phyloP scores from a whole-genome alignment of 1,284 basidiomycete species.

The Volvariella surrecta region DNA sequence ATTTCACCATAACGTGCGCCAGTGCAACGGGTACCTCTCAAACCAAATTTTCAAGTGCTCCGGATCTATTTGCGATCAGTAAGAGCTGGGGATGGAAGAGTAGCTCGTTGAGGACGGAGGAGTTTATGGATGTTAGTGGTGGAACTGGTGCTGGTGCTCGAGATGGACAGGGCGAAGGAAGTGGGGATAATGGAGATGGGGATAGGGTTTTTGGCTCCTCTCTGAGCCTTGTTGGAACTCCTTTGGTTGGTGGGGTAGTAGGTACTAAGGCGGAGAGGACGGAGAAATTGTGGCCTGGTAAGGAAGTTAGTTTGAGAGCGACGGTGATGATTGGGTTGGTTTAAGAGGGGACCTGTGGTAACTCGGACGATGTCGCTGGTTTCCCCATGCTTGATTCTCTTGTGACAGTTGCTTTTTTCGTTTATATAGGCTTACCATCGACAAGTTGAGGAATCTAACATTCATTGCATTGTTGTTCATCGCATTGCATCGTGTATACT shows the following conservation, averaged over 20 bases:
- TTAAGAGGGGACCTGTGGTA: slow-evolving; percentile 22
- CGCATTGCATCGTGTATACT: not conserved
- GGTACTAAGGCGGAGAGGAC: too few species aligned
- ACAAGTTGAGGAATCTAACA: too few species aligned
- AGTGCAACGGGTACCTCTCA: slow-evolving; percentile 76
- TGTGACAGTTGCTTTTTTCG: not conserved
- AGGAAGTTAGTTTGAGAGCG: slow-evolving; percentile 59
- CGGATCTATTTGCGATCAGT: slow-evolving; percentile 76
- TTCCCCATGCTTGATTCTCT: not conserved
- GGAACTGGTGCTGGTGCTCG: slow-evolving; percentile 21
- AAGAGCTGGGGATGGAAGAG: slow-evolving; percentile 83
- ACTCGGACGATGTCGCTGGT: not conserved
- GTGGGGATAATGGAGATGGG: not conserved
- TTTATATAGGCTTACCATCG: not conserved
- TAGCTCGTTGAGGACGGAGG: slow-evolving; percentile 52
- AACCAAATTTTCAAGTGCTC: slow-evolving; percentile 79
- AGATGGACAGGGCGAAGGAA: slow-evolving; percentile 3
- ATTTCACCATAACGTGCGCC: slow-evolving; percentile 81
- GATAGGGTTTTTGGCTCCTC: too few species aligned
- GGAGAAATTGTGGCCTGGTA: slow-evolving; percentile 14
- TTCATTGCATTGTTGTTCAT: too few species aligned
- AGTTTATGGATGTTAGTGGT: slow-evolving; percentile 42
- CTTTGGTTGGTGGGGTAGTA: slow-evolving; percentile 5
- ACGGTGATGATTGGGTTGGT: slow-evolving; percentile 70
- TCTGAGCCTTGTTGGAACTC: not conserved